Evolutionary conservation across 768 basidiomycete genomes (phyloP).

Genomic region (Floccularia luteovirens): DNA sequence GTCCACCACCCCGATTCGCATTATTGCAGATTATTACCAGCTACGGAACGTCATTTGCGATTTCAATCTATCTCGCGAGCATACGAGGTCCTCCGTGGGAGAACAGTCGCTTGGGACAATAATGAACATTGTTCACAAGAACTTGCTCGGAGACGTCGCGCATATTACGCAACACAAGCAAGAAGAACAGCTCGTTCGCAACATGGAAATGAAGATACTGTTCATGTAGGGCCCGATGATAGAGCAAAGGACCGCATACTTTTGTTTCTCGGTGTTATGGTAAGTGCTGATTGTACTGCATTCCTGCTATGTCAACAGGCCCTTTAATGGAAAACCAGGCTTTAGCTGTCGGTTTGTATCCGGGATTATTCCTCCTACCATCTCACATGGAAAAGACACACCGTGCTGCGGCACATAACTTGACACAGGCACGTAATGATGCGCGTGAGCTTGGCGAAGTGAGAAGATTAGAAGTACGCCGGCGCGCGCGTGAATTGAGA

Average conservation of each 20-base stretch:
- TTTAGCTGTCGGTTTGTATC: conserved; percentile 36
- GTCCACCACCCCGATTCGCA: conserved; percentile 66
- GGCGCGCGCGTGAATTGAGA: conserved; percentile 34
- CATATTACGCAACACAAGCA: conserved; percentile 24
- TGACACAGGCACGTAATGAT: conserved; percentile 51
- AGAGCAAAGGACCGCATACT: conserved; percentile 45
- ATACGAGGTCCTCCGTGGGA: conserved; percentile 48
- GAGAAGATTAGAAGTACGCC: conserved; percentile 41
- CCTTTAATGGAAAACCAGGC: conserved; percentile 20
- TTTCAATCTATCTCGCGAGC: conserved; percentile 62
- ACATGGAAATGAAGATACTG: conserved; percentile 6
- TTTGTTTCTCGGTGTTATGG: conserved; percentile 38
- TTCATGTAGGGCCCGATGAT: conserved; percentile 24
- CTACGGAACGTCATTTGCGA: conserved; percentile 42
- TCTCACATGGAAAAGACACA: conserved; percentile 36
- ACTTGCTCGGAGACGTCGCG: conserved; percentile 39
- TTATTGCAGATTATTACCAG: conserved; percentile 28
- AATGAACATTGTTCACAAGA: conserved; percentile 44
- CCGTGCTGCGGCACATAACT: conserved; percentile 43
- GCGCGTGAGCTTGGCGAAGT: conserved; percentile 48
- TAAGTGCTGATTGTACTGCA: conserved; percentile 16
- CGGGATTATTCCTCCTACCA: conserved; percentile 27
- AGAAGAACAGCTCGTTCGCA: conserved; percentile 11
- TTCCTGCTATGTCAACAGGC: background rate
- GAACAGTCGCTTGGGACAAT: conserved; percentile 7